Base-by-base conservation (phyloP, 208 protist species). In the Endotrypanum monterogeii region DNA sequence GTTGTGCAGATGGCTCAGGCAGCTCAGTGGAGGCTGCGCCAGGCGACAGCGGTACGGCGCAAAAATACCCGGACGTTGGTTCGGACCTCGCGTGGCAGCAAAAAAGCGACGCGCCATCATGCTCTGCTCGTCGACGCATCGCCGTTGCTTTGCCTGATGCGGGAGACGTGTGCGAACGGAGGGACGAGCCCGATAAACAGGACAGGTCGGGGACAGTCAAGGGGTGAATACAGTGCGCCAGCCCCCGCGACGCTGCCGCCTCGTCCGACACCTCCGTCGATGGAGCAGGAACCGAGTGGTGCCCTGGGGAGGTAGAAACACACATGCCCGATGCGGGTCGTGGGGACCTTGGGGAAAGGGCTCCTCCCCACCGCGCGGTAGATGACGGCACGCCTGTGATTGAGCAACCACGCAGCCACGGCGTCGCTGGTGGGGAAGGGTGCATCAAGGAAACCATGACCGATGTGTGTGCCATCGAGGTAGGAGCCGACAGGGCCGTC, bases 401-500 rank as follows among this genome's bases (percentile, higher is more conserved):
- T n/a, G 60, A 44, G 32, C 63, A 23, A 44, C 25, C 63, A 44
- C 28, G 23, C 63, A 68, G 44, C 44, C 63, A 68, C 63, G 28
- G 11, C 5, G 44, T 32, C 28, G 23, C 25, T 5, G 25, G 3
- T 28, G 37, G 28, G 28, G 16, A 28, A n/a, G n/a, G n/a, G 28
- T 14, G 44, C 28, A 51, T 35, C 63, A 44, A 25, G 25, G 25
- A 68, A 3, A 14, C 9, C n/a, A 14, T 32, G 44, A 37, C 39
- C 28, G 9, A 25, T 2, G 63, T 37, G 46, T 28, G 28, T 44
- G 23, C 44, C 16, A 30, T 65, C 32, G 32, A 20, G 0, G 60
- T 14, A 6, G 35, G 46, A 37, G 23, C 23, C 18, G 7, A 37
- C 37, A 65, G 60, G n/a, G 32, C 16, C 37, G 18, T 30, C 37